Base-by-base conservation (phyloP, 108 stramenopile genomes). In the Cyclotella sp. region DNA sequence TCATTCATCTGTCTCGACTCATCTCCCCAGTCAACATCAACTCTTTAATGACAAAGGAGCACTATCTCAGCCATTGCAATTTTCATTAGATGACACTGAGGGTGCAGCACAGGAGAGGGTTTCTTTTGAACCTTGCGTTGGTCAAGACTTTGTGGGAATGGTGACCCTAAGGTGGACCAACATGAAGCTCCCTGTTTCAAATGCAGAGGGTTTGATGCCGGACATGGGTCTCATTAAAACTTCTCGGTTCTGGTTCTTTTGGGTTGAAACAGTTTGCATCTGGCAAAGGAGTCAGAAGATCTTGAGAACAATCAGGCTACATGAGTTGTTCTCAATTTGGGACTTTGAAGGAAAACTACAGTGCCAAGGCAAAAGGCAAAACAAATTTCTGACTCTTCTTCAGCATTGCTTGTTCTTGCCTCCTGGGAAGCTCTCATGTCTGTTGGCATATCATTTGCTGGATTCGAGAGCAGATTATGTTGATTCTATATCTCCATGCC, bases 261-360 rank as follows among this genome's bases (percentile, higher is more conserved):
- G 69, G 69, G 54, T 70, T 14, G 1, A 28, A 4, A 54, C 69
- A 24, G 28, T 15, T 15, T 26, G 22, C 57, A 54, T 58, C 10
- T 58, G 54, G 69, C 14, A 27, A 16, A 61, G 34, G 24, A 9
- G 8, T 0, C 18, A 43, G 21, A 52, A 52, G 26, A 26, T 70
- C 18, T 11, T 70, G 13, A n/a, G 54, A 43, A 24, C 29, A 9
- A 24, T 70, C 21, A 22, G 10, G 10, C 29, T 58, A 7, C 30
- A 70, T 34, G 55, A 70, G 39, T 22, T 70, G 0, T 43, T 43
- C 43, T 22, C 69, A 14, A 58, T 70, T 21, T 70, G 69, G 54
- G 69, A 70, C 21, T 70, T 54, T 22, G 69, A 70, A 21, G 69
- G 55, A 0, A 70, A 70, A 26, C 55, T 70, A 11, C 41, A 57